Evolutionary conservation across 176 grass and related monocot genomes (phyloP).

Genomic region (Themeda triandra): DNA sequence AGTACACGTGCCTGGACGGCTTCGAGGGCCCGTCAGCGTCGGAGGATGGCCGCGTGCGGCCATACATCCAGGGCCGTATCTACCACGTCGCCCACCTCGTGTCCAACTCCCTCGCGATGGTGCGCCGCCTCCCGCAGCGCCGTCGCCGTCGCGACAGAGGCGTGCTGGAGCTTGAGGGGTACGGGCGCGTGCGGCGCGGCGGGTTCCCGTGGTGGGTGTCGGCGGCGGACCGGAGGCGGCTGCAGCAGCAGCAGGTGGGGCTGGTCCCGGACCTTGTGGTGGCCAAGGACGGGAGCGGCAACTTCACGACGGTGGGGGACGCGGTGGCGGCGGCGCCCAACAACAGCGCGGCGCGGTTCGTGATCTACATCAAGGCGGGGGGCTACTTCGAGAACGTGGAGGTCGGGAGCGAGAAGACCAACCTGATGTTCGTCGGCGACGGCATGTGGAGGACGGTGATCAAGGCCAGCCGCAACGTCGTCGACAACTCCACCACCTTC

Average conservation of each 20-base stretch:
- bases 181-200: conserved; percentile 49
- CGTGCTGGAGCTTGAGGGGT: conserved; percentile 43
- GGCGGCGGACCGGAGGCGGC: conserved; percentile 40
- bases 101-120: conserved; percentile 86
- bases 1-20: conserved; percentile 90
- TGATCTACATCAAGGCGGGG: conserved; percentile 77
- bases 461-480: conserved; percentile 73
- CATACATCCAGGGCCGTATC: conserved; percentile 80
- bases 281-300: conserved; percentile 87
- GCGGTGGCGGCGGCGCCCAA: conserved; percentile 86
- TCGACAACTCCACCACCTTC: conserved; percentile 94
- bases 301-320: conserved; percentile 69
- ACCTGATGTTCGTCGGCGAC: conserved; percentile 83
- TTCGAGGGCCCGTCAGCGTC: conserved; percentile 41
- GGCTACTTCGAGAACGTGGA: conserved; percentile 93
- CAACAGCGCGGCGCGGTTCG: conserved; percentile 70
- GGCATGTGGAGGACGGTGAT: conserved; percentile 86
- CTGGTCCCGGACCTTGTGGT: conserved; percentile 45
- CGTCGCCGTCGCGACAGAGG: neutral
- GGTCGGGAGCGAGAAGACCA: conserved; percentile 65
- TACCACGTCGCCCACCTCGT: conserved; percentile 74
- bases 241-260: conserved; percentile 7
- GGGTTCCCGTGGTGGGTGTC: conserved; percentile 73
- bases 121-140: conserved; percentile 52
- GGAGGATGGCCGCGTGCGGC: conserved; percentile 56